A percentile compares a stretch with the other conserved stretches of the same genome.
phyloP scores from a whole-genome alignment of 192 early-diverging fungal genomes.

The Coemansia sp. region DNA sequence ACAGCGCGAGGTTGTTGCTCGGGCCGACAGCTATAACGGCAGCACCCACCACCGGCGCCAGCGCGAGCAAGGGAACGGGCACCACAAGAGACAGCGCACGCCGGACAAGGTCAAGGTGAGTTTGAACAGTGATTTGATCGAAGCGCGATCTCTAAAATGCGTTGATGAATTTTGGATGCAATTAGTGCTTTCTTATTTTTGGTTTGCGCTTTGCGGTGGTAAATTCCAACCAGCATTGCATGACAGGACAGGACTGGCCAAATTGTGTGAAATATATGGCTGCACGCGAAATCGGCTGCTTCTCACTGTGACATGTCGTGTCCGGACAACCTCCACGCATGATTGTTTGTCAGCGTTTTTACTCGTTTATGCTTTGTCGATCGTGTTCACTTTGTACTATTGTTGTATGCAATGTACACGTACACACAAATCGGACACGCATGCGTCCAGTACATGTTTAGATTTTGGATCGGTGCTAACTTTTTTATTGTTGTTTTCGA shows the following conservation, averaged over 20 bases:
- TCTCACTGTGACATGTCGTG: too few species aligned
- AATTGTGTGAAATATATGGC: too few species aligned
- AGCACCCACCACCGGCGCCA: not conserved
- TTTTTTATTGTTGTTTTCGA: not conserved
- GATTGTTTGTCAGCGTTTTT: not conserved
- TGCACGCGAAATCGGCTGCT: too few species aligned
- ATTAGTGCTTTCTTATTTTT: not conserved
- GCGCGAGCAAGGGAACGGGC: not conserved
- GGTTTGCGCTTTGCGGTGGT: not conserved
- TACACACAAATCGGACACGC: not conserved
- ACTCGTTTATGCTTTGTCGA: not conserved
- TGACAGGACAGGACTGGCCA: too few species aligned
- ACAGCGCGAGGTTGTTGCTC: conserved; percentile 30
- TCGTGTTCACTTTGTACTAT: conserved; percentile 2
- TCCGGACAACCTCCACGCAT: too few species aligned
- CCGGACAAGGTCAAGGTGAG: conserved; percentile 36
- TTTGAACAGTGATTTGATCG: conserved; percentile 4
- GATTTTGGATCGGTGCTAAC: not conserved
- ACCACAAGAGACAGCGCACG: conserved; percentile 30
- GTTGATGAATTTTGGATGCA: not conserved
- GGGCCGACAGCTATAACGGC: conserved; percentile 19
- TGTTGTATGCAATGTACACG: not conserved
- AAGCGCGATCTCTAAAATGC: not conserved
- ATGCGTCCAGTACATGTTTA: not conserved
- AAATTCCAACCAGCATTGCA: too few species aligned